A percentile compares a stretch with the other conserved stretches of the same genome.
Evolutionary conservation across 2,329 filamentous ascomycete species (phyloP).

Genomic region (Fusarium nisikadoi): DNA sequence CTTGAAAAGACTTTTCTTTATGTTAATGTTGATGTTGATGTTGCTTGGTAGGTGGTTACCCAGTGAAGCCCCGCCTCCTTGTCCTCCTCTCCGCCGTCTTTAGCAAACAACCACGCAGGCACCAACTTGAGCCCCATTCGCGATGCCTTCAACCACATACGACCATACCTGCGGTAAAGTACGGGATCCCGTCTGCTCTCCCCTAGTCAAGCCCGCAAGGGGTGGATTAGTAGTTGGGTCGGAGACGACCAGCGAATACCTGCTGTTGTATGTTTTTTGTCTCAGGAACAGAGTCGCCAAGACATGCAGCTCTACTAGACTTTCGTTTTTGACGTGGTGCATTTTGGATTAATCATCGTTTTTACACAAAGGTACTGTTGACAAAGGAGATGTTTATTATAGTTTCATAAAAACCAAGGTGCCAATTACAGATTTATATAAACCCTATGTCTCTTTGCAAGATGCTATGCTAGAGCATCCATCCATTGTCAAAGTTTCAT

Average conservation of each 20-base stretch:
- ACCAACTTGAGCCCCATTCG: not conserved
- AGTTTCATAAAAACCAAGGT: not conserved
- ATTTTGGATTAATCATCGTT: fast-evolving
- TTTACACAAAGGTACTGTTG: fast-evolving
- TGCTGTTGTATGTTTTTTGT: constrained; percentile 15
- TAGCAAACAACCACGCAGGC: not conserved
- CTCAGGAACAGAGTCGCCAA: too few relatives aligned
- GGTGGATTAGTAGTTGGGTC: constrained; percentile 11
- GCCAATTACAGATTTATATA: too few relatives aligned
- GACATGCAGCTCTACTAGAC: not conserved
- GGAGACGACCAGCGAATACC: constrained; percentile 11
- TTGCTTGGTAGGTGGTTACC: not conserved
- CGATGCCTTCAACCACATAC: not conserved
- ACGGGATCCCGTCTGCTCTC: constrained; percentile 13
- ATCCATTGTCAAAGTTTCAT: not conserved
- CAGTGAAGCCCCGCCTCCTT: not conserved
- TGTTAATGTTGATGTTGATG: too few relatives aligned
- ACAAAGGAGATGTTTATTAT: not conserved
- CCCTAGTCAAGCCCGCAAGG: constrained; percentile 8
- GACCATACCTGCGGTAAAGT: constrained; percentile 9
- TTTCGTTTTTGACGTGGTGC: not conserved
- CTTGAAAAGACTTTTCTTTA: not conserved
- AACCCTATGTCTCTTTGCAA: too few relatives aligned
- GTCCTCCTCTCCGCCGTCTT: not conserved
- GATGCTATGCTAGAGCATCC: too few relatives aligned